These are phyloP conservation scores for Fennellomyces sp. DNA, from an alignment of 371 early-diverging fungal genomes.

Conservation along the genomic window DNA sequence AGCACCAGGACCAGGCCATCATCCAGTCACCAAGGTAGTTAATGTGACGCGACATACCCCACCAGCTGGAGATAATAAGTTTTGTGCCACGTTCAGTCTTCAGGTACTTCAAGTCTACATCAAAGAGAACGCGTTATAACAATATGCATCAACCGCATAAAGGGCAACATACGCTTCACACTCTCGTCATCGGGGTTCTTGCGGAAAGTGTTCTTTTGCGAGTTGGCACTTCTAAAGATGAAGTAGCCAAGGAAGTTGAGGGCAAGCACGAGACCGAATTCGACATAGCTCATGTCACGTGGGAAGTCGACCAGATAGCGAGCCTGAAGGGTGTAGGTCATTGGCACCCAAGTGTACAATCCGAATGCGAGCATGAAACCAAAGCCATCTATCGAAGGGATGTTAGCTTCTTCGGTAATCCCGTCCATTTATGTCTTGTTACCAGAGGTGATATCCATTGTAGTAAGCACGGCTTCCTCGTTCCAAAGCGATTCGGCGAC, in stretches of 20 bases:
- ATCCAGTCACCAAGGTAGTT: conserved; percentile 93
- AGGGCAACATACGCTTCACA: conserved; percentile 55
- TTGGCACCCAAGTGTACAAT: conserved; percentile 91
- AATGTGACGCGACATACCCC: conserved; percentile 91
- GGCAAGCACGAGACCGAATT: conserved; percentile 54
- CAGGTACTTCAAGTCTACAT: conserved; percentile 77
- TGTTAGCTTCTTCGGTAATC: not conserved
- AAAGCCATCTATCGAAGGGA: conserved; percentile 87
- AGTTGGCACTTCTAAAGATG: conserved; percentile 90
- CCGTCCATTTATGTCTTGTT: not conserved
- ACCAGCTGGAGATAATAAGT: conserved; percentile 90
- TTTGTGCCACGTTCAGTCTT: conserved; percentile 80
- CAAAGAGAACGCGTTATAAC: not conserved
- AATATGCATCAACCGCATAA: not conserved
- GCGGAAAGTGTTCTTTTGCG: conserved; percentile 91
- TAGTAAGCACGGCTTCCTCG: conserved; percentile 84
- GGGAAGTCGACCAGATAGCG: conserved; percentile 83
- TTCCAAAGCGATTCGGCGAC: conserved; percentile 86
- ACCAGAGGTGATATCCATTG: conserved; percentile 90
- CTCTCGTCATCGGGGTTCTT: conserved; percentile 70
- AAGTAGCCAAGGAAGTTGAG: conserved; percentile 74
- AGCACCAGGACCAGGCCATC: conserved; percentile 83
- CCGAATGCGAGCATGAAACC: conserved; percentile 95
- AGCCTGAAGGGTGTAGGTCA: conserved; percentile 88
- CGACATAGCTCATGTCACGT: conserved; percentile 48